phyloP scores from a whole-genome alignment of 257 asterid genomes.

The Lantana camara region DNA sequence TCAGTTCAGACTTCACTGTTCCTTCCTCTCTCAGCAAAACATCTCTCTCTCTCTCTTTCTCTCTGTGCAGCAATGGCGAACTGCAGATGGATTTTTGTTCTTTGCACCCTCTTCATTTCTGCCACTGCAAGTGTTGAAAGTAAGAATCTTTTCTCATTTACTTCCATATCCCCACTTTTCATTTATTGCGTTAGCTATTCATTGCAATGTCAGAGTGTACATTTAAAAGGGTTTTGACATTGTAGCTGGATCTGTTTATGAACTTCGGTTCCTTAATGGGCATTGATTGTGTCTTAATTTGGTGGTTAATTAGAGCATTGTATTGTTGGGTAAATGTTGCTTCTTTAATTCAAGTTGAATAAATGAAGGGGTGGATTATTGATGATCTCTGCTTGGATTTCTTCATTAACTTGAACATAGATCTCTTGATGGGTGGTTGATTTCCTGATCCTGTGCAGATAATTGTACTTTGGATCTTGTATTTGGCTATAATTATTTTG shows the following conservation, averaged over 20 bases:
- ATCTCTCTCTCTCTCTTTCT: conserved; percentile 22
- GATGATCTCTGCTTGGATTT: conserved; percentile 9
- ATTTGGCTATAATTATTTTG: not conserved
- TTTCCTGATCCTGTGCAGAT: conserved; percentile 6
- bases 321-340: not conserved
- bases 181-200: conserved; percentile 4
- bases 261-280: conserved; percentile 23
- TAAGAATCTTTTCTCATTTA: conserved; percentile 22
- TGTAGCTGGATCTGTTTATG: conserved; percentile 26
- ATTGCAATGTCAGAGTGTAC: conserved; percentile 18
- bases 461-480: conserved; percentile 25
- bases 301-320: conserved; percentile 3
- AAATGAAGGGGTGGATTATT: not conserved
- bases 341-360: not conserved
- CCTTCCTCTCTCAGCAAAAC: conserved; percentile 25
- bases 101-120: conserved; percentile 39
- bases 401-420: conserved; percentile 16
- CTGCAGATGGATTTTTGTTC: conserved; percentile 25
- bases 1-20: conserved; percentile 6
- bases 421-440: conserved; percentile 26
- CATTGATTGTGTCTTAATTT: not conserved
- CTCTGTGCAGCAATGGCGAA: conserved; percentile 34
- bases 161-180: conserved; percentile 8
- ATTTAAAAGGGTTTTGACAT: not conserved
- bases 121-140: conserved; percentile 50